Percentiles rank a stretch among this genome's conserved stretches.
These are phyloP conservation scores for Endoconidiophora laricicola DNA, from an alignment of 2,329 filamentous ascomycete genomes.

Conservation along the genomic window DNA sequence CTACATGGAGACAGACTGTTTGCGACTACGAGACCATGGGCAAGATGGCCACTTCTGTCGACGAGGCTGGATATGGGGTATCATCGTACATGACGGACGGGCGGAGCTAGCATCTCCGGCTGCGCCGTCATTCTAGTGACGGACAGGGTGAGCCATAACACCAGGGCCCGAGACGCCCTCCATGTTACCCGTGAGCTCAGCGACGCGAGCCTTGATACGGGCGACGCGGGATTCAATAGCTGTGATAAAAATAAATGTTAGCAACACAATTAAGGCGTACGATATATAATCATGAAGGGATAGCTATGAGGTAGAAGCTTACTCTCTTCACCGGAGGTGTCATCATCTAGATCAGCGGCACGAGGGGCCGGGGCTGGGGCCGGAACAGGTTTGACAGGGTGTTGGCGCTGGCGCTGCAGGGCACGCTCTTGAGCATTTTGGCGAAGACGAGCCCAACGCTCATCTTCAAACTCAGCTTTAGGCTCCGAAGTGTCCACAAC, in stretches of 20 bases:
- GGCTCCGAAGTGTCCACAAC: conserved; percentile 17
- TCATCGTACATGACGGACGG: background rate
- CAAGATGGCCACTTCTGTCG: background rate
- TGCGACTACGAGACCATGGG: background rate
- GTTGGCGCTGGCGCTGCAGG: conserved; percentile 46
- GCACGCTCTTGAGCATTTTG: conserved; percentile 83
- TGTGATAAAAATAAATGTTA: conserved; percentile 23
- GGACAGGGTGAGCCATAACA: conserved; percentile 19
- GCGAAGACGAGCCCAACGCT: conserved; percentile 90
- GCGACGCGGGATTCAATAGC: conserved; percentile 93
- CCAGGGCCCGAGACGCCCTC: conserved; percentile 34
- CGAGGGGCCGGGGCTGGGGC: background rate
- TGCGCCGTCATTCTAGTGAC: conserved; percentile 5
- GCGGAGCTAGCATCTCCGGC: background rate
- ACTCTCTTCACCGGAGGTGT: conserved; percentile 93
- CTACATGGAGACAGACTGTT: background rate
- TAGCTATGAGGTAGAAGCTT: conserved; percentile 27
- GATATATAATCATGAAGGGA: too few species aligned
- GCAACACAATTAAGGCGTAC: conserved; percentile 4
- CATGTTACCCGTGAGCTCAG: conserved; percentile 78
- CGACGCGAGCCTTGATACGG: conserved; percentile 92
- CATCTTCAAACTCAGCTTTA: conserved; percentile 31
- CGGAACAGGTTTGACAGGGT: conserved; percentile 33
- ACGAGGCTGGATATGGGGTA: background rate
- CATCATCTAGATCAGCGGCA: conserved; percentile 48